Evolutionary conservation across 768 basidiomycete species (phyloP), one percentile per base, ranked within the genome.

Genomic region (Termitomyces sp.): DNA sequence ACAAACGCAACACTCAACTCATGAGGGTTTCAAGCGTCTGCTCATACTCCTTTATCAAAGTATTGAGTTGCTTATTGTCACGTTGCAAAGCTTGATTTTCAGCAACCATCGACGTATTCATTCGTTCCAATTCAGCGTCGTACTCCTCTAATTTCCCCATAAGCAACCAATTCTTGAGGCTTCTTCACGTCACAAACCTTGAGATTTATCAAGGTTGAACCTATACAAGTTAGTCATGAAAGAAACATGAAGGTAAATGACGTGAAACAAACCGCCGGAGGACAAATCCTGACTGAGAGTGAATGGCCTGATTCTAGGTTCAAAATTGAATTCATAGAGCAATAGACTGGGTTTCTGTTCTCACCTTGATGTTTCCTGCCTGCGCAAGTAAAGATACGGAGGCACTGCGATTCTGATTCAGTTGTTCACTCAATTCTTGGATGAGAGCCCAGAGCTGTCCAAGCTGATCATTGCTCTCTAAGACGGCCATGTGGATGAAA

Each of bases 1-100:
- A 38, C 41, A 32, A n/a, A 53, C 44, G 47, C 40, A 47, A 58
- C 63, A 59, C 66, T 66, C 62, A 70, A 79, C 86, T 83, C 97
- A 99, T 99, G 45, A 98, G 84, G 7, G 82, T 90, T 71, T 99
- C 97, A 33, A 99, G 75, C 0, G 96, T 98, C 67, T 92, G 90
- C 69, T 99, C 97, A 67, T 97, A 98, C 69, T 99, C 97, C 66
- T 94, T 94, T 65, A 98, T 87, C 54, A 99, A 76, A 5, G 81
- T 76, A 62, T 88, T 91, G 33, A 99, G 79, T 64, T 98, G 96
- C 69, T 97, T 96, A 77, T 98, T 99, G 74, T 98, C 97, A 64
- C 96, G 84, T 65, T 91, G 84, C 44, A 99, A 76, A 6, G 76
- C 73, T 63, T 90, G 87, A 68, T 98, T 99, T 70, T 99, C 95